A percentile compares a stretch with the other conserved stretches of the same genome.
Conservation (phyloP, 176 grass and related monocot species). For the Dactylis glomerata region DNA sequence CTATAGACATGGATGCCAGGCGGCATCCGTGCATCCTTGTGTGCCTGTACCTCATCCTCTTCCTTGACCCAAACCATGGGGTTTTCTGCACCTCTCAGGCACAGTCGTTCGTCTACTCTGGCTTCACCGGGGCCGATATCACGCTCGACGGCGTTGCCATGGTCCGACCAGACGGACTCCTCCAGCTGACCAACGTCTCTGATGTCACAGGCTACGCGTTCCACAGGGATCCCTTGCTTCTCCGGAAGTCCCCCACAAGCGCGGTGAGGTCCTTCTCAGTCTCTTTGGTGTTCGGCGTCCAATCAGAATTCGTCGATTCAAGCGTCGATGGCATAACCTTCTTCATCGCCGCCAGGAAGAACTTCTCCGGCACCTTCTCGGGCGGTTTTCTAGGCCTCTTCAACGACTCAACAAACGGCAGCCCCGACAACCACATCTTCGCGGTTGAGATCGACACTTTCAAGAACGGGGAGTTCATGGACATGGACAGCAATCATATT, state of each 20-base stretch:
- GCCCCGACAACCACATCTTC: slow-evolving; percentile 4
- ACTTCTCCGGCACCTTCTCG: not conserved
- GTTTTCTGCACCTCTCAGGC: not conserved
- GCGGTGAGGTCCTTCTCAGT: slow-evolving; percentile 20
- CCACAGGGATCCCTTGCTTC: not conserved
- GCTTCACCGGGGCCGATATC: not conserved
- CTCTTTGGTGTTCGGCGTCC: slow-evolving; percentile 6
- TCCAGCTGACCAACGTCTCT: slow-evolving; percentile 2
- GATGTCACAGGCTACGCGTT: slow-evolving; percentile 8
- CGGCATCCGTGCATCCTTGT: not conserved
- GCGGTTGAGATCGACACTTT: slow-evolving; percentile 32
- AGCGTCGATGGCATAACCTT: not conserved
- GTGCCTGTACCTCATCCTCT: not conserved
- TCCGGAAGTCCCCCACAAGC: not conserved
- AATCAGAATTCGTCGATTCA: not conserved
- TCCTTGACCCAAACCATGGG: not conserved
- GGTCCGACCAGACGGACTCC: not conserved
- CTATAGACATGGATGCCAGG: not conserved
- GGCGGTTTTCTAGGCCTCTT: slow-evolving; percentile 17
- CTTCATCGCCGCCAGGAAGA: not conserved
- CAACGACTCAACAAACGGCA: not conserved
- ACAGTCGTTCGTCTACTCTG: slow-evolving; percentile 7
- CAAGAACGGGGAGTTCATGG: not conserved
- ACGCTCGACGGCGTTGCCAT: slow-evolving; percentile 2
- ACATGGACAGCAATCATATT: slow-evolving; percentile 35